Evolutionary conservation across 2,329 filamentous ascomycete species (phyloP), one percentile per base, ranked within the genome.

Genomic region (Aspergillus neotritici): DNA sequence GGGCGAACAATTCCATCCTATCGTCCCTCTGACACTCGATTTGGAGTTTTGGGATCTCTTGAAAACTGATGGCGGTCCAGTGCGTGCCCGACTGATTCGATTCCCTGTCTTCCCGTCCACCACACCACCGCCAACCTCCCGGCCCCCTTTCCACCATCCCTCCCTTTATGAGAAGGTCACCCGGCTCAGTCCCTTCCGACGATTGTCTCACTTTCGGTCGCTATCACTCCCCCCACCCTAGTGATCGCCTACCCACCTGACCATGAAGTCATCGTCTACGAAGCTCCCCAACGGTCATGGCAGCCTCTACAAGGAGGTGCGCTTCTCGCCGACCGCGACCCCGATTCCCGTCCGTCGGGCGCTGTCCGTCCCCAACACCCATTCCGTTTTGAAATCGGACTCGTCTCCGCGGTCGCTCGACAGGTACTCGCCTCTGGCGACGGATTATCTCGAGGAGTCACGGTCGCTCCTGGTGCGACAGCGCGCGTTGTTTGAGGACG

Each of bases 391-490:
- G 17, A 57, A 53, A 16, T 43, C 60, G 7, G 56, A 56, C 32
- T 48, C n/a, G n/a, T n/a, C 57, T 41, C 50, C 56, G 16, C 49
- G 45, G 46, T 37, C 44, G 45, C 37, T 52, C 49, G 43, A 54
- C 51, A 33, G 49, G 30, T 34, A 43, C 37, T 31, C 60, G 25
- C 49, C 62, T 34, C 55, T 68, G 43, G 57, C 58, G 17, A 58
- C 60, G 11, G 55, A 52, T 11, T 71, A 69, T 48, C 58, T 71
- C 34, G 67, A 71, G 29, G 65, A 72, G 44, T 67, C 66, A 28
- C 62, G 61, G 39, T 57, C 61, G 11, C 54, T 70, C 12, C 56
- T 70, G 8, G 60, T 69, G 40, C 65, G 54, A 14, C 67, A 69
- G 41, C 59, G 65, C 17, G 51, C 55, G 25, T 52, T 68, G 5